Conservation (phyloP, 345 rosid genomes). For the Pseudoturritis turrita region DNA sequence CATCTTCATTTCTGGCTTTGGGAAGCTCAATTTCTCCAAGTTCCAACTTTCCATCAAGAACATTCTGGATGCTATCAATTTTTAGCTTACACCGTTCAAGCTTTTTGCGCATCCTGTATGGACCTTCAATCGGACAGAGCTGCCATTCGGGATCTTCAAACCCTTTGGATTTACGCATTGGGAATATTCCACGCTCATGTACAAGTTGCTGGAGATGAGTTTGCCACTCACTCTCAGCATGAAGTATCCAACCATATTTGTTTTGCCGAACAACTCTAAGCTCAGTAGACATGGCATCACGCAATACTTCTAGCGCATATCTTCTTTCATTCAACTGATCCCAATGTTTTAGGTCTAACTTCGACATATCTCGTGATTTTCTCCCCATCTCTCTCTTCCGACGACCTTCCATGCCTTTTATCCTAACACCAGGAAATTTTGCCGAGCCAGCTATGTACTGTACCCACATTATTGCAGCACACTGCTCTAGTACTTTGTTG, state of each 20-base stretch:
- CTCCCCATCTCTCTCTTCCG: slow-evolving; percentile 92
- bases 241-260: slow-evolving; percentile 99
- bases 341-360: slow-evolving; percentile 84
- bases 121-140: slow-evolving; percentile 99
- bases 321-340: slow-evolving; percentile 94
- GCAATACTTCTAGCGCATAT: slow-evolving; percentile 88
- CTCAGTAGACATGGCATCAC: slow-evolving; percentile 98
- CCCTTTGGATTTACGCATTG: slow-evolving; percentile 56
- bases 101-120: slow-evolving; percentile 99
- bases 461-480: slow-evolving; percentile 96
- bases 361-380: slow-evolving; percentile 74
- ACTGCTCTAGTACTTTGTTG: slow-evolving; percentile 88
- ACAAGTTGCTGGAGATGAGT: slow-evolving; percentile 94
- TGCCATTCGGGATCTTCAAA: slow-evolving; percentile 88
- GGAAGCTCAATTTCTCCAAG: slow-evolving; percentile 59
- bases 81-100: slow-evolving; percentile 83
- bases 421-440: slow-evolving; percentile 94
- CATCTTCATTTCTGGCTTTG: slow-evolving; percentile 51
- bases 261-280: slow-evolving; percentile 98
- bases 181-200: slow-evolving; percentile 95
- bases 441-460: slow-evolving; percentile 91
- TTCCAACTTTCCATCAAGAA: slow-evolving; percentile 72
- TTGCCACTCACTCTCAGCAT: slow-evolving; percentile 99
- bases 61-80: slow-evolving; percentile 78
- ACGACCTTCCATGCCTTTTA: slow-evolving; percentile 89